Evolutionary conservation across 768 basidiomycete species (phyloP).

Genomic region (Termitomyces sp.): DNA sequence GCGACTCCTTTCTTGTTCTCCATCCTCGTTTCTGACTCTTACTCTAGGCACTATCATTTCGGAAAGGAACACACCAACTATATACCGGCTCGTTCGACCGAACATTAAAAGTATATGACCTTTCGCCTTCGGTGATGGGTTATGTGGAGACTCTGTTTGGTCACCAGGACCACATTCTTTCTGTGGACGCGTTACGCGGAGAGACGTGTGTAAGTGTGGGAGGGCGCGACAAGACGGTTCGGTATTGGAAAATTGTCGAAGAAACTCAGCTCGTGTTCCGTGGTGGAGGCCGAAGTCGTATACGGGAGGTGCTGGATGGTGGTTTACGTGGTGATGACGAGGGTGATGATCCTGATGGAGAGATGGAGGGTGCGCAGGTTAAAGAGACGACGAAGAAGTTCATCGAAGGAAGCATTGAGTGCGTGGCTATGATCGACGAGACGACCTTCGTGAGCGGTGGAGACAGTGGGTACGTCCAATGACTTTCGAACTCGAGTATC

Average conservation of each 20-base stretch:
- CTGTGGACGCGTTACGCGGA: slow-evolving; percentile 74
- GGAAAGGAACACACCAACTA: slow-evolving; percentile 71
- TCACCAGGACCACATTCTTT: slow-evolving; percentile 85
- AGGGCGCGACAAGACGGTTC: slow-evolving; percentile 83
- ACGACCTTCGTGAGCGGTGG: slow-evolving; percentile 90
- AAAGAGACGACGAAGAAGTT: slow-evolving; percentile 46
- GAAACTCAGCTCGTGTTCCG: slow-evolving; percentile 95
- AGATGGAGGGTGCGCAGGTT: slow-evolving; percentile 17
- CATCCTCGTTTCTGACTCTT: background rate
- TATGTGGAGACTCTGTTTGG: slow-evolving; percentile 97
- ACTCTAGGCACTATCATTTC: slow-evolving; percentile 63
- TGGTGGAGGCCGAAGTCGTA: slow-evolving; percentile 83
- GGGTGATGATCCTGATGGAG: slow-evolving; percentile 36
- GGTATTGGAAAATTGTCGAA: slow-evolving; percentile 96
- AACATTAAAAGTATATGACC: slow-evolving; percentile 84
- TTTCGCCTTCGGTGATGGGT: slow-evolving; percentile 69
- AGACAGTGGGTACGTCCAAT: slow-evolving; percentile 80
- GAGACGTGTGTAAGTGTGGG: slow-evolving; percentile 88
- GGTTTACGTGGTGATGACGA: slow-evolving; percentile 61
- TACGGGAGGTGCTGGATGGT: slow-evolving; percentile 80
- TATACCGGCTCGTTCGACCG: slow-evolving; percentile 83
- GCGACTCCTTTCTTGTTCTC: slow-evolving; percentile 1
- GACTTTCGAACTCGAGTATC: background rate
- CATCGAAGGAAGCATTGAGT: slow-evolving; percentile 89
- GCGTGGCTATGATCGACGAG: slow-evolving; percentile 94